A percentile compares a stretch with the other conserved stretches of the same genome.
Conservation (phyloP, 257 asterid genomes). For the Nicotiana undulata region DNA sequence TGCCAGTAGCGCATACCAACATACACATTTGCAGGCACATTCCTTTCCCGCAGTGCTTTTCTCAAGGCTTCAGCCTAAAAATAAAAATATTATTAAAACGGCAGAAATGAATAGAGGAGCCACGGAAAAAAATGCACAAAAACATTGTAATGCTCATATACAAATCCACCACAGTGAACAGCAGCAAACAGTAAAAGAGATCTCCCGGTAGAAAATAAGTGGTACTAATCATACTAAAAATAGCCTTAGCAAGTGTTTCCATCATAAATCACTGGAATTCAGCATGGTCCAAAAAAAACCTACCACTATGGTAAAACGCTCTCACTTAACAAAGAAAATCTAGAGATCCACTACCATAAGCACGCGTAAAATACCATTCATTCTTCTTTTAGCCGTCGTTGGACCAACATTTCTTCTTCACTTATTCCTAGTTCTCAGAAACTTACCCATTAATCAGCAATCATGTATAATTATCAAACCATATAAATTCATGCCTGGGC, state of each 20-base stretch:
- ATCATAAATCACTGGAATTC: not conserved
- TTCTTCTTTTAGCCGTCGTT: not conserved
- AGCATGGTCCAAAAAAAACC: not conserved
- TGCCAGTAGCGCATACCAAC: constrained; percentile 99
- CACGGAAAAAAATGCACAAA: not conserved
- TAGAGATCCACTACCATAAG: not conserved
- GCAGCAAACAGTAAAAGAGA: not conserved
- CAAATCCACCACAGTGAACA: not conserved
- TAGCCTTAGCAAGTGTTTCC: not conserved
- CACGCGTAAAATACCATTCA: not conserved
- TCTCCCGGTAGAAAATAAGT: not conserved
- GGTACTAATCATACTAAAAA: not conserved
- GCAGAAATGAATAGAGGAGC: not conserved
- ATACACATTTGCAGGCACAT: constrained; percentile 87
- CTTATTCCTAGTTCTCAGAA: not conserved
- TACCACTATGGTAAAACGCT: not conserved
- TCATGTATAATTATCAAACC: not conserved
- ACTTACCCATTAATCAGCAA: not conserved
- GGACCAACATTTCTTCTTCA: not conserved
- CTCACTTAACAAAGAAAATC: not conserved
- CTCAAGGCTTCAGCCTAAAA: constrained; percentile 86
- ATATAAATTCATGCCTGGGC: constrained; percentile 59
- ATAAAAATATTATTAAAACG: constrained; percentile 12
- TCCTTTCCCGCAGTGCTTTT: constrained; percentile 62
- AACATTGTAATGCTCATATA: not conserved